Percentiles rank a stretch among this genome's conserved stretches.
Evolutionary conservation across 1,139 yeast species (phyloP).

Genomic region (Kurtzmaniella quercitrusa): DNA sequence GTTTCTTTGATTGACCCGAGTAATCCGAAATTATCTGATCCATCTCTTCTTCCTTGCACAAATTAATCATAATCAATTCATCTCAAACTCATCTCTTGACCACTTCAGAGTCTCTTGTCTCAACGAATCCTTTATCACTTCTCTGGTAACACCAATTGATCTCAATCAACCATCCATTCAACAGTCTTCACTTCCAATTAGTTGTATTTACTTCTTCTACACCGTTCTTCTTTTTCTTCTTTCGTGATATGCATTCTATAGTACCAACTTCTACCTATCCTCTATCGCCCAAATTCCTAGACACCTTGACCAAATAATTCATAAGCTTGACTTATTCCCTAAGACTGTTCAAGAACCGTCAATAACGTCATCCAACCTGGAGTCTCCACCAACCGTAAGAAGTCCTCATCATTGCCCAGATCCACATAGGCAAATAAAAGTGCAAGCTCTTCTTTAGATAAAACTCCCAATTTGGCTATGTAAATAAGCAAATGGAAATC

Average conservation of each 20-base stretch:
- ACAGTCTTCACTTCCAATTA: no score
- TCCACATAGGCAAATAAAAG: conserved; percentile 42
- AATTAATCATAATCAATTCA: no score
- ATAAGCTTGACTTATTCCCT: background rate
- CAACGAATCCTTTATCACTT: no score
- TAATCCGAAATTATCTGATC: no score
- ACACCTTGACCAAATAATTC: no score
- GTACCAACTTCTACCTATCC: background rate
- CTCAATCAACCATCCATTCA: no score
- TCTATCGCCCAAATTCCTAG: no score
- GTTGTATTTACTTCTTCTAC: background rate
- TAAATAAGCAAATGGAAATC: conserved; percentile 76
- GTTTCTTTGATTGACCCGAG: no score
- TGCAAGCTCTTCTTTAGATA: conserved; percentile 48
- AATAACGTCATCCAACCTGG: conserved; percentile 77
- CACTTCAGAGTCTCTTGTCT: no score
- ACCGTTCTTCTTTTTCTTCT: background rate
- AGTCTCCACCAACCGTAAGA: conserved; percentile 52
- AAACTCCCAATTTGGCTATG: conserved; percentile 48
- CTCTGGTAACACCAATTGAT: no score
- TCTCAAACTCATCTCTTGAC: no score
- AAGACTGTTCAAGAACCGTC: conserved; percentile 47
- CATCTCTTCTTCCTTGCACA: no score
- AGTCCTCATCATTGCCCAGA: conserved; percentile 36
- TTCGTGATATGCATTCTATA: background rate